phyloP scores from a whole-genome alignment of 305 asterid species.

The Fraxinus baroniana region DNA sequence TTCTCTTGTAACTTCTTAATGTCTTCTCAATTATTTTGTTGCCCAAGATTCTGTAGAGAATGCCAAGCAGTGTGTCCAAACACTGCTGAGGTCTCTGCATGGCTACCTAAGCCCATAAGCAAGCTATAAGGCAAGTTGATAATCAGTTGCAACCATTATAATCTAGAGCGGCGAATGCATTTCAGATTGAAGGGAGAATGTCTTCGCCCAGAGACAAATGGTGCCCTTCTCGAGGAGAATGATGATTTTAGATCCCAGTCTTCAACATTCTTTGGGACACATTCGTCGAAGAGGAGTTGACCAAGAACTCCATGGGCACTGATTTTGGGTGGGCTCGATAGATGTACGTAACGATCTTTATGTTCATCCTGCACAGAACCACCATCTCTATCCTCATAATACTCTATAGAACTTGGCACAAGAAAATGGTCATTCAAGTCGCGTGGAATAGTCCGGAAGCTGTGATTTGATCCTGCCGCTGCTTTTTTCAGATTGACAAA shows the following conservation, averaged over 20 bases:
- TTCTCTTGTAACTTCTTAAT: neutral
- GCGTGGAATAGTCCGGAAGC: constrained; percentile 47
- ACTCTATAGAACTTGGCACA: constrained; percentile 54
- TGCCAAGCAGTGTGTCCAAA: neutral
- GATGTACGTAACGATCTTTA: constrained; percentile 46
- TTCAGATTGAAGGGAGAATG: constrained; percentile 69
- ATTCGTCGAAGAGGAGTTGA: constrained; percentile 70
- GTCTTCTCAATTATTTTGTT: neutral
- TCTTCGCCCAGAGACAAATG: constrained; percentile 35
- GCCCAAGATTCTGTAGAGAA: neutral
- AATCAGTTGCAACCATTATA: constrained; percentile 25
- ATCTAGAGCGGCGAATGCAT: constrained; percentile 81
- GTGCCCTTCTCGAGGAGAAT: constrained; percentile 25
- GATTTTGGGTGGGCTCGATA: constrained; percentile 52
- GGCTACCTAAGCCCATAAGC: neutral
- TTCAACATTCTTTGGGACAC: constrained; percentile 77
- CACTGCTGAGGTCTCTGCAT: neutral
- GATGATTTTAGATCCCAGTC: constrained; percentile 74
- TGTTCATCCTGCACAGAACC: constrained; percentile 61
- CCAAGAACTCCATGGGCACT: constrained; percentile 80
- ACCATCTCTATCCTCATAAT: constrained; percentile 51
- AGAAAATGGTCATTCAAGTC: constrained; percentile 53
- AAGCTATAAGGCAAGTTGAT: neutral
- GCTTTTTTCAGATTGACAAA: constrained; percentile 58
- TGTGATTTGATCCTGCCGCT: constrained; percentile 49